Evolutionary conservation across 129 eudicot species (phyloP).

Genomic region (Helianthus annuus): HanXRQr2.0-SUNRISE NC_035446.2:159244547-159245046

Average conservation of each 20-base stretch:
- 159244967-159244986: neutral
- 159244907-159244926: neutral
- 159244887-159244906: neutral
- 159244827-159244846: constrained; percentile 17
- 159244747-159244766: neutral
- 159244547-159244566: too few species aligned
- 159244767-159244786: neutral
- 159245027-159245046: neutral
- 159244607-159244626: too few species aligned
- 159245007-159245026: neutral
- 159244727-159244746: neutral
- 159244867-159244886: constrained; percentile 25
- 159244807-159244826: constrained; percentile 20
- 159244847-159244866: constrained; percentile 13
- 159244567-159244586: too few species aligned
- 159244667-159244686: neutral
- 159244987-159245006: constrained; percentile 1
- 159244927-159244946: neutral
- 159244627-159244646: too few species aligned
- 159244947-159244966: constrained; percentile 3
- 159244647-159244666: neutral
- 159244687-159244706: neutral
- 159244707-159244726: neutral
- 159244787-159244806: neutral
- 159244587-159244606: too few species aligned